Percentiles rank a stretch among this genome's conserved stretches.
Conservation (phyloP, 352 stramenopile genomes). For the Phytopythium aichiense region DNA sequence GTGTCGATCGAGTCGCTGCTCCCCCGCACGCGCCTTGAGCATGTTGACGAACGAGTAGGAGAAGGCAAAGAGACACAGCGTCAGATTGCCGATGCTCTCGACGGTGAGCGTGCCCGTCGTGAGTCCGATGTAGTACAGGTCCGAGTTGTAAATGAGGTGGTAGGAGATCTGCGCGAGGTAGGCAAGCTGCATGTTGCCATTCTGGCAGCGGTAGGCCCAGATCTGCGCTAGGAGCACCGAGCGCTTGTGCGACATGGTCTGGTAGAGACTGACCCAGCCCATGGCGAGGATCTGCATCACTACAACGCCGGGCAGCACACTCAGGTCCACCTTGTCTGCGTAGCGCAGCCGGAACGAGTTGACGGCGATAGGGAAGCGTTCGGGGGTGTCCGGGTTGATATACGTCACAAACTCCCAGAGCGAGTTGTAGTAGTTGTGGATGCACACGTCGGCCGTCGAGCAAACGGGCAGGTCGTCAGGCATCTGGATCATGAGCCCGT, state of each 20-base stretch:
- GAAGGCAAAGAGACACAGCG: constrained; percentile 25
- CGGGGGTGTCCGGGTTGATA: constrained; percentile 3
- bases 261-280: constrained; percentile 22
- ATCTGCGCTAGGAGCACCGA: constrained; percentile 21
- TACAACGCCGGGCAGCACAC: constrained; percentile 13
- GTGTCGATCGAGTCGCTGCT: constrained; percentile 20
- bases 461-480: constrained; percentile 28
- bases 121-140: constrained; percentile 23
- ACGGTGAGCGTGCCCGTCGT: constrained; percentile 20
- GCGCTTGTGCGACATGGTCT: constrained; percentile 21
- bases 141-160: constrained; percentile 24
- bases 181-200: constrained; percentile 21
- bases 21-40: constrained; percentile 16
- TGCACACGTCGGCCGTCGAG: constrained; percentile 22
- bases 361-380: constrained; percentile 10
- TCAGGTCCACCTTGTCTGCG: constrained; percentile 16
- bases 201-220: constrained; percentile 24
- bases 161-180: constrained; percentile 25
- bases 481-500: constrained; percentile 28
- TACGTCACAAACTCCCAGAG: constrained; percentile 22
- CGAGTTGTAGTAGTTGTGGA: constrained; percentile 30
- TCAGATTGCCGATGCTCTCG: constrained; percentile 19
- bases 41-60: constrained; percentile 30
- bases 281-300: constrained; percentile 21
- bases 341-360: constrained; percentile 24